A percentile compares a stretch with the other conserved stretches of the same genome.
Conservation (phyloP, 2,329 filamentous ascomycete genomes). For the Epichloe scottii region DNA sequence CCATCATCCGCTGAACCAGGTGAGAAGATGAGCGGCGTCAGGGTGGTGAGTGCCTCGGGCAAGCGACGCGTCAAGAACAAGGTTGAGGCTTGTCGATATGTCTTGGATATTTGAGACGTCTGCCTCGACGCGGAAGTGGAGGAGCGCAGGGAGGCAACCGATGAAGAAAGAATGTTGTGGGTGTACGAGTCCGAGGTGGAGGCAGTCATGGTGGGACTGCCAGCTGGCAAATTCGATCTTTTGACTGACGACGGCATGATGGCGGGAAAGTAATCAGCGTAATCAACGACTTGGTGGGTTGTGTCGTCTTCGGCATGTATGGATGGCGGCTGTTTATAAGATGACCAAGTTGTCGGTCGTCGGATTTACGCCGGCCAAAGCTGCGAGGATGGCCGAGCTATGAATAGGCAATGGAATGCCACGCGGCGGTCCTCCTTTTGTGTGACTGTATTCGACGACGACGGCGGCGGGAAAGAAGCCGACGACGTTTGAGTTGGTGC, state of each 20-base stretch:
- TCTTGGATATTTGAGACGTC: conserved; percentile 70
- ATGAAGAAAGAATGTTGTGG: conserved; percentile 46
- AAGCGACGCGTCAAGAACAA: conserved; percentile 89
- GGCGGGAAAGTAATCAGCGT: not conserved
- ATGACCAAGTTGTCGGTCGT: not conserved
- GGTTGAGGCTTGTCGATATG: conserved; percentile 86
- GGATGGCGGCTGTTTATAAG: not conserved
- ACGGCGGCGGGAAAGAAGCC: not conserved
- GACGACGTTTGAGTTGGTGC: not conserved
- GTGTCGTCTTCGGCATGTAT: not conserved
- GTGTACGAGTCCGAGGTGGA: conserved; percentile 28
- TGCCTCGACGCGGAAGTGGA: conserved; percentile 49
- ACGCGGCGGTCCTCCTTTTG: not conserved
- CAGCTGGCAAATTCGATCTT: conserved; percentile 29
- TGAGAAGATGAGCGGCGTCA: conserved; percentile 68
- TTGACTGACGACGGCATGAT: conserved; percentile 32
- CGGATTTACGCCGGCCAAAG: not conserved
- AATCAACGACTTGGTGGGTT: not conserved
- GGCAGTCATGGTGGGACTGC: conserved; percentile 31
- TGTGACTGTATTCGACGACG: not conserved
- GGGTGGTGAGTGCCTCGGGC: conserved; percentile 74
- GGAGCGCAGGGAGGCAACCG: conserved; percentile 56
- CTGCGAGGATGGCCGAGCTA: not conserved
- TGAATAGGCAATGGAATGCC: not conserved
- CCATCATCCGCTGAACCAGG: conserved; percentile 34